Base-by-base conservation (phyloP, 371 early-diverging fungal genomes). In the Blastocladiella emersonii region DNA sequence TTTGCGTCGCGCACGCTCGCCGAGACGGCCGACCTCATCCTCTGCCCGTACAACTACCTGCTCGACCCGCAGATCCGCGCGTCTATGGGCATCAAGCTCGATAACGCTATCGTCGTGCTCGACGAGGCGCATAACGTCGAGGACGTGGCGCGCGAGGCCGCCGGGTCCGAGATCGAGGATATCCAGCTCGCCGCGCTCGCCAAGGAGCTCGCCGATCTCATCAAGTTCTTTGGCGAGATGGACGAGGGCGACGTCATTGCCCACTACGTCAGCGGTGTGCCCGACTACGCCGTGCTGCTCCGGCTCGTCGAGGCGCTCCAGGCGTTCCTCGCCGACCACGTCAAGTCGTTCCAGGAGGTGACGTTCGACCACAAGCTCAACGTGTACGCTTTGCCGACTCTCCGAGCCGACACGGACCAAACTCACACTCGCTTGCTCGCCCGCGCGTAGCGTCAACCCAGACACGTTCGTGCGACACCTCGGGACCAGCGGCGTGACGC, bases 41-140 rank as follows among this genome's bases (percentile, higher is more conserved):
- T 95, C 66, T 83, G 90, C 39, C 97, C 97, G 0, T 97, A 97
- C 73, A 95, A 92, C 67, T 96, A 94, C 68, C 73, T 96, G 0
- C 77, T 96, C 27, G 89, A 93, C 73, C 80, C 88, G 7, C 76
- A 70, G 0, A 79, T 87, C 32, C 74, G 89, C 34, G 72, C 73
- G 27, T 68, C 78, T 12, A 67, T 82, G 62, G 81, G 79, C 19
- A 82, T 88, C 53, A 66, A 79, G 17, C 66, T 88, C 12, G 71
- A 76, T 3, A 77, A 82, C 41, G 67, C 77, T 35, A 81, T 93
- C 27, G 70, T 97, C 5, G 91, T 97, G 39, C 71, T 97, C 41
- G 98, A 97, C 66, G 98, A 97, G 64, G 87, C 82, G 10, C 83
- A 84, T 53, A 81, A 84, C 45, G 19, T 59, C 15, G 60, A 59